These are phyloP conservation scores for Brettanomyces anomalus DNA, from an alignment of 805 yeast genomes.

Conservation along the genomic window DNA sequence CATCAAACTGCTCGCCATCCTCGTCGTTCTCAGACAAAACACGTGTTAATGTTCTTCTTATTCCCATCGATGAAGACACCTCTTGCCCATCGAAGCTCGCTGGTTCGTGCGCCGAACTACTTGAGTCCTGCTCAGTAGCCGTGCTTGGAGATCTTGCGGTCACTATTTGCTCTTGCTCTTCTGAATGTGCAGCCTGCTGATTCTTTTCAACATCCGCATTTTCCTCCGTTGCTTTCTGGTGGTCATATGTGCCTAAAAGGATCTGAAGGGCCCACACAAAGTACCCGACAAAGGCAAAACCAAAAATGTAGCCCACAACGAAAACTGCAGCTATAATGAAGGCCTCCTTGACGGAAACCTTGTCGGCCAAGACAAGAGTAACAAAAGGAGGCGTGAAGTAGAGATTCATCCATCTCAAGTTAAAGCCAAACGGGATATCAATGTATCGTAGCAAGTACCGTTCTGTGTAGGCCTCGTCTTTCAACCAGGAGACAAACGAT, in stretches of 20 bases:
- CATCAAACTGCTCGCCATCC: slow-evolving; percentile 13
- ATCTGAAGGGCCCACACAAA: slow-evolving; percentile 35
- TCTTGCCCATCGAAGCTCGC: neutral
- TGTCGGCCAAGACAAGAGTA: slow-evolving; percentile 57
- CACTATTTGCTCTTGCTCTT: too few species aligned
- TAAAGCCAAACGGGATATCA: slow-evolving; percentile 59
- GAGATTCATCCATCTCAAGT: slow-evolving; percentile 68
- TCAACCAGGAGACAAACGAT: slow-evolving; percentile 26
- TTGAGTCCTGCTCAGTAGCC: neutral
- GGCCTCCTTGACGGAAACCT: slow-evolving; percentile 59
- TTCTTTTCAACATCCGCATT: neutral
- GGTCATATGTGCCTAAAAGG: slow-evolving; percentile 19
- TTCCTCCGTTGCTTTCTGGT: slow-evolving; percentile 5
- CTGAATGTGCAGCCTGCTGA: too few species aligned
- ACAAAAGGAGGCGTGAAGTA: slow-evolving; percentile 75
- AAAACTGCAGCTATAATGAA: slow-evolving; percentile 69
- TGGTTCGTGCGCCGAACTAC: neutral
- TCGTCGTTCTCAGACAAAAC: neutral
- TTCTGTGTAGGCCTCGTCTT: slow-evolving; percentile 28
- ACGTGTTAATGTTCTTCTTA: too few species aligned
- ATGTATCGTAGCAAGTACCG: slow-evolving; percentile 23
- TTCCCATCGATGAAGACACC: neutral
- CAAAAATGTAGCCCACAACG: slow-evolving; percentile 50
- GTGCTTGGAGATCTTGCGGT: too few species aligned
- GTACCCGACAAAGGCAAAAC: slow-evolving; percentile 42